Evolutionary conservation across 306 rosid species (phyloP).

Genomic region (Coriaria nepalensis): DNA sequence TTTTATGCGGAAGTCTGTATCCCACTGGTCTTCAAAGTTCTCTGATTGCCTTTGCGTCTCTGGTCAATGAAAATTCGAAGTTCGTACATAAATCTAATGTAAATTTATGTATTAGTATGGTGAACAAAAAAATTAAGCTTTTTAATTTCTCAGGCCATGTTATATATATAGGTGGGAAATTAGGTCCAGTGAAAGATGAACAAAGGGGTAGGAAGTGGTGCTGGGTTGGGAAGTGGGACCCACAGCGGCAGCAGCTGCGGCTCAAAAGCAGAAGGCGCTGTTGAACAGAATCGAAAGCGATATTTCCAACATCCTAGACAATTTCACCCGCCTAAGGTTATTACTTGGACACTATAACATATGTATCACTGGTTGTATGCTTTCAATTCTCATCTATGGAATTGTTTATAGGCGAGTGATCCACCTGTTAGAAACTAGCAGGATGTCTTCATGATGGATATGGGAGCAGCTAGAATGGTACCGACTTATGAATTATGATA

Average conservation of each 20-base stretch:
- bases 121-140: no score
- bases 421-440: slow-evolving; percentile 81
- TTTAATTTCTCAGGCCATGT: no score
- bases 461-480: slow-evolving; percentile 84
- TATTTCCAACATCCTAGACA: slow-evolving; percentile 62
- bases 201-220: slow-evolving; percentile 19
- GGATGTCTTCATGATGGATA: slow-evolving; percentile 90
- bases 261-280: slow-evolving; percentile 80
- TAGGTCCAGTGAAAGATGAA: slow-evolving; percentile 11
- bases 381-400: neutral
- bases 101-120: no score
- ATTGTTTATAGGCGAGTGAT: slow-evolving; percentile 51
- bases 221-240: slow-evolving; percentile 21
- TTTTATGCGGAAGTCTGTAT: no score
- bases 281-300: slow-evolving; percentile 56
- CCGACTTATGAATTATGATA: neutral
- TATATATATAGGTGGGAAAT: no score
- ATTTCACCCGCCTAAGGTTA: slow-evolving; percentile 75
- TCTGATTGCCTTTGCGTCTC: no score
- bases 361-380: neutral
- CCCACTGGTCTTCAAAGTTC: no score
- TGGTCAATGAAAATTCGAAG: no score
- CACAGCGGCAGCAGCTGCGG: slow-evolving; percentile 22
- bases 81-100: no score
- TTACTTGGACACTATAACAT: no score